Conservation (phyloP, 139 green algal genomes). For the Eudorina sp. region DNA sequence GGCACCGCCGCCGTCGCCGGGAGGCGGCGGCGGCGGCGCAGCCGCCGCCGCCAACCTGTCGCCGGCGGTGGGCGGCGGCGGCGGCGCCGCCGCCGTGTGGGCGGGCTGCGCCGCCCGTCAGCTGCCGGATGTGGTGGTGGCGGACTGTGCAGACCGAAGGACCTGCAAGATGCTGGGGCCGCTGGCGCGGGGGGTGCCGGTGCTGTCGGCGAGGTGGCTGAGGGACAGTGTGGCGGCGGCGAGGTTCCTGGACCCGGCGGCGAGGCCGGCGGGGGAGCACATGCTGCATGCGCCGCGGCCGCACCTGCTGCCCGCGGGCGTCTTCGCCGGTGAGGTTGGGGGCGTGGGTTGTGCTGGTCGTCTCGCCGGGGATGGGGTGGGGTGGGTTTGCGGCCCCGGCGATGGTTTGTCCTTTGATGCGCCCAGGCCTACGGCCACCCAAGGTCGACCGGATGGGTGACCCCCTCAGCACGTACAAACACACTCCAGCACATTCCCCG, state of each 20-base stretch:
- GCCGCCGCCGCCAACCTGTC: neutral
- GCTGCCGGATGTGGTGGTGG: constrained; percentile 34
- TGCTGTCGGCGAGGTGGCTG: constrained; percentile 41
- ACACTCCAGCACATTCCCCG: no score
- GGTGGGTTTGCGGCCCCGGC: no score
- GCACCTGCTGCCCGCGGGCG: constrained; percentile 22
- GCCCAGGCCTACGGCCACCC: no score
- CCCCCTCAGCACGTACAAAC: no score
- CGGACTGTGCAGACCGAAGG: constrained; percentile 13
- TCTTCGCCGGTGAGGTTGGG: constrained; percentile 21
- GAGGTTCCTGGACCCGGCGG: constrained; percentile 7
- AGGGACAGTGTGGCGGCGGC: constrained; percentile 32
- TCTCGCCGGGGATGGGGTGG: no score
- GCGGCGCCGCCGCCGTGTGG: neutral
- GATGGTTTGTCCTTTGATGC: no score
- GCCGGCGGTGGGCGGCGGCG: neutral
- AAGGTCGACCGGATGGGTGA: no score
- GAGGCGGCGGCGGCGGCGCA: neutral
- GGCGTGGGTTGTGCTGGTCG: no score
- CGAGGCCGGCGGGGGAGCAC: neutral
- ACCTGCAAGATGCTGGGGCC: constrained; percentile 43
- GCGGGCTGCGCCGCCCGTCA: neutral
- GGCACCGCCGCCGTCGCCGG: neutral
- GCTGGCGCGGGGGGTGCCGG: constrained; percentile 36
- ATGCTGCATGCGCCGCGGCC: constrained; percentile 32